Evolutionary conservation across 768 basidiomycete genomes (phyloP).

Genomic region (Leccinum obscurum): DNA sequence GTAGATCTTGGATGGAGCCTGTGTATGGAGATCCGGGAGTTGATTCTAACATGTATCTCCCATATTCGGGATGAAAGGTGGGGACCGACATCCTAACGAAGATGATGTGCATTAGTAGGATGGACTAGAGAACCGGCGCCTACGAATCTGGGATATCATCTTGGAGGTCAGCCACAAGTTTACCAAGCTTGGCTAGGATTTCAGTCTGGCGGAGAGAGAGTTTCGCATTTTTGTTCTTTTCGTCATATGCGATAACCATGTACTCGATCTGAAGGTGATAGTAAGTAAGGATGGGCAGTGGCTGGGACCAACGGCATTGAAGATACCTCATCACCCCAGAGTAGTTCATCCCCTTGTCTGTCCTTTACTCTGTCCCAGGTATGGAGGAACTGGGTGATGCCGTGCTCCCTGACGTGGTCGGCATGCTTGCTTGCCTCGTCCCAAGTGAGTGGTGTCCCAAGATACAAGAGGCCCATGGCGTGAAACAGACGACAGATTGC

Average conservation of each 20-base stretch:
- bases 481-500: conserved; percentile 13
- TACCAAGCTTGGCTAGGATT: conserved; percentile 77
- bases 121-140: conserved; percentile 25
- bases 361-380: conserved; percentile 94
- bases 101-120: neutral
- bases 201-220: conserved; percentile 95
- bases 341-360: conserved; percentile 83
- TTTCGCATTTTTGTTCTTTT: conserved; percentile 74
- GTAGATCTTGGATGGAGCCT: conserved; percentile 79
- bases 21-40: conserved; percentile 96
- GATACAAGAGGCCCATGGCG: conserved; percentile 86
- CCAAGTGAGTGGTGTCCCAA: conserved; percentile 94
- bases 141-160: conserved; percentile 53
- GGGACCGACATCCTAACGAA: conserved; percentile 66
- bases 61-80: conserved; percentile 97
- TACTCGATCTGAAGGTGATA: conserved; percentile 76
- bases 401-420: conserved; percentile 88
- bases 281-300: conserved; percentile 13
- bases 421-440: conserved; percentile 84
- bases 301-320: neutral
- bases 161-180: conserved; percentile 66
- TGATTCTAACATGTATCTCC: conserved; percentile 97
- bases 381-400: conserved; percentile 92
- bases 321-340: conserved; percentile 97
- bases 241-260: conserved; percentile 87